phyloP scores from a whole-genome alignment of 176 grass and related monocot species.

The Carex scoparia region DNA sequence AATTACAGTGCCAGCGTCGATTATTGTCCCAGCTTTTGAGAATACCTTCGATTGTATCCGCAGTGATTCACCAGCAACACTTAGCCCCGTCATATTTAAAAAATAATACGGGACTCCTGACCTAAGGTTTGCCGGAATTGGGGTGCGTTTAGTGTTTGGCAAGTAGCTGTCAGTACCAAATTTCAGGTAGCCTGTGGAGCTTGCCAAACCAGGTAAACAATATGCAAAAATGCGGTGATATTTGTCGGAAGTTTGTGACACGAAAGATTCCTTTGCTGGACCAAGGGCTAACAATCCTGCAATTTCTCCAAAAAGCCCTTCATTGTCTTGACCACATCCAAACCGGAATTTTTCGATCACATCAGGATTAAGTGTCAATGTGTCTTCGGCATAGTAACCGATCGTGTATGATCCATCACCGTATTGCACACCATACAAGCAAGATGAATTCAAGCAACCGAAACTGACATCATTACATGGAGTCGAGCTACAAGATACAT shows the following conservation, averaged over 20 bases:
- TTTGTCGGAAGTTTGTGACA: slow-evolving; percentile 19
- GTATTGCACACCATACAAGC: slow-evolving; percentile 22
- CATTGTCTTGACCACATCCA: slow-evolving; percentile 25
- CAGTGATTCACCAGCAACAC: slow-evolving; percentile 19
- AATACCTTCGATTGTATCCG: slow-evolving; percentile 7
- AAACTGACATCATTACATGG: background rate
- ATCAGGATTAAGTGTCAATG: slow-evolving; percentile 24
- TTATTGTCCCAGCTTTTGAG: background rate
- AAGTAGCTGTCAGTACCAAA: slow-evolving; percentile 6
- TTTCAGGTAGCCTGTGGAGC: slow-evolving; percentile 35
- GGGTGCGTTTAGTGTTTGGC: slow-evolving; percentile 24
- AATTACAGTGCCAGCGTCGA: slow-evolving; percentile 50
- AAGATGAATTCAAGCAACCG: background rate
- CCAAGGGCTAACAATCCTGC: slow-evolving; percentile 31
- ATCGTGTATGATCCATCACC: slow-evolving; percentile 16
- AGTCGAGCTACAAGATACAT: slow-evolving; percentile 25
- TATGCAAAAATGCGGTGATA: slow-evolving; percentile 34
- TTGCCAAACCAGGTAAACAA: slow-evolving; percentile 31
- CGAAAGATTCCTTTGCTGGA: slow-evolving; percentile 17
- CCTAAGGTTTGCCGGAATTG: background rate
- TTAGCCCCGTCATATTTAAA: slow-evolving; percentile 18
- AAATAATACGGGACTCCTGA: slow-evolving; percentile 18
- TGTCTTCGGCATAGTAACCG: slow-evolving; percentile 17
- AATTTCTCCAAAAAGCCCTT: background rate
- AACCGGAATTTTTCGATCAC: slow-evolving; percentile 24